A percentile compares a stretch with the other conserved stretches of the same genome.
phyloP scores from a whole-genome alignment of 140 eudicot genomes.

The Ambrosia hybrid region DNA sequence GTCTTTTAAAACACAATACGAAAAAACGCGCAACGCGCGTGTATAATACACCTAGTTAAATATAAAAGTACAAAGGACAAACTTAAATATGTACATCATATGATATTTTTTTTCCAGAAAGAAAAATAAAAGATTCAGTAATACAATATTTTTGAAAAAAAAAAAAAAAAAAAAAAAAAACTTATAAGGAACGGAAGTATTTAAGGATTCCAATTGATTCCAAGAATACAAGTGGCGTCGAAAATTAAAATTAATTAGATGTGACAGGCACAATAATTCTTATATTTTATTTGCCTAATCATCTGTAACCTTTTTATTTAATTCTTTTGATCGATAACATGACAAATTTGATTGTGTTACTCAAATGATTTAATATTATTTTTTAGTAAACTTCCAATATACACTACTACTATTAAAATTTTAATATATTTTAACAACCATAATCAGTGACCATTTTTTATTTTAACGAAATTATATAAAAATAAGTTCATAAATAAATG shows the following conservation, averaged over 20 bases:
- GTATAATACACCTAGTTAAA: too few species aligned
- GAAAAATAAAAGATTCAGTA: background rate
- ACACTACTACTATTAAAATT: background rate
- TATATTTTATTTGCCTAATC: conserved; percentile 24
- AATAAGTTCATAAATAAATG: background rate
- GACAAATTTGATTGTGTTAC: background rate
- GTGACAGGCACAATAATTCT: conserved; percentile 21
- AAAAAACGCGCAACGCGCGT: too few species aligned
- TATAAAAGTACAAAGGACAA: background rate
- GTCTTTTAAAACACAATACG: too few species aligned
- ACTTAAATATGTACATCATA: background rate
- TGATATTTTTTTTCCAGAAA: background rate
- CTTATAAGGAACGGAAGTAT: conserved; percentile 11
- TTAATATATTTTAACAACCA: background rate
- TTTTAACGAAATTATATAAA: background rate
- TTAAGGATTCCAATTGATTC: conserved; percentile 29
- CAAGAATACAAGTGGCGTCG: conserved; percentile 19
- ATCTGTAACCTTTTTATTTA: background rate
- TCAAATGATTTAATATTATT: background rate
- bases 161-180: background rate
- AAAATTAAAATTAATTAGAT: conserved; percentile 22
- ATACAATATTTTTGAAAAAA: background rate
- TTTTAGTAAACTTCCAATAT: background rate
- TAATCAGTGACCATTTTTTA: background rate
- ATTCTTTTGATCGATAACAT: background rate